Evolutionary conservation across 257 asterid species (phyloP), one percentile per base, ranked within the genome.

Genomic region (Solanum pinnatisectum): DNA sequence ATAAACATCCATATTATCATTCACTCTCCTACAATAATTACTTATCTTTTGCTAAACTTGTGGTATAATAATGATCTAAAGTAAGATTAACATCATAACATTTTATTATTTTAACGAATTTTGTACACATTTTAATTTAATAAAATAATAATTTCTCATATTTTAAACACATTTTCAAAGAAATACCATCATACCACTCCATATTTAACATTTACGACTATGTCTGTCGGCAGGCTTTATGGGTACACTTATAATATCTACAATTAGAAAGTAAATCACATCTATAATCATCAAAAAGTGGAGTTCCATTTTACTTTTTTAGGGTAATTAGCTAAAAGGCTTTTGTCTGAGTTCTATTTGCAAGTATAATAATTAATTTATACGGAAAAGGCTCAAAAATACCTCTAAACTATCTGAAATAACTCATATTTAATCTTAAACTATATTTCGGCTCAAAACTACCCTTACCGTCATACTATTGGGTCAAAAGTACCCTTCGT

Each of bases 1-100:
- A 86, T 83, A 87, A 86, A 88, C 88, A 89, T 78, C 37, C 90
- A 82, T 87, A 86, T 70, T 87, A 93, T 92, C 90, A 92, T 94
- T 90, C 85, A 33, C 87, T 87, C 86, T 71, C 87, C 23, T 14
- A 74, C 16, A 44, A 73, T 86, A 40, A 84, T 52, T 40, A 71
- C 81, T 63, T 65, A 27, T 87, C 89, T 88, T 83, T 91, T 78
- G 84, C 91, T 87, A 79, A 79, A 79, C 86, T 73, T 49, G 68
- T 39, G 52, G 79, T 52, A 73, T 74, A 13, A 79, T 49, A 36
- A 8, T 67, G 85, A 70, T 42, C 60, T 39, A 49, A 33, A 56
- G 86, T 32, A 35, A 71, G 18, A 67, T 67, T 71, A 52, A 37
- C 59, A 88, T 87, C 23, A 88, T 88, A 42, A 86, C 78, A 40